A percentile compares a stretch with the other conserved stretches of the same genome.
These are phyloP conservation scores for Ogataea pini DNA, from an alignment of 805 yeast genomes.

Conservation along the genomic window DNA sequence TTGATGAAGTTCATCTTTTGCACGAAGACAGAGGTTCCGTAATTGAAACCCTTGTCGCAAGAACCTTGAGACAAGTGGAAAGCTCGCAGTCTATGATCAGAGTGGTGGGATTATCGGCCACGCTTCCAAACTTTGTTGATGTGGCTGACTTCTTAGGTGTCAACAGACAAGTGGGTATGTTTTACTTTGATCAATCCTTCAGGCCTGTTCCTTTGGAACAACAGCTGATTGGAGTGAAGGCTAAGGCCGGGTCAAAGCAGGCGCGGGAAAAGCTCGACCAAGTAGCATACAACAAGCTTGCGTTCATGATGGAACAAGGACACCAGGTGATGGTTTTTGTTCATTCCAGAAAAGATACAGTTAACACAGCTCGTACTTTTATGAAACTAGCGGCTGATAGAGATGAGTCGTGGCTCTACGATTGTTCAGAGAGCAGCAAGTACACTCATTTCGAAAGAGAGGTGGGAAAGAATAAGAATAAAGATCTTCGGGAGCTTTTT, in stretches of 20 bases:
- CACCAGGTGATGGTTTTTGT: slow-evolving; percentile 96
- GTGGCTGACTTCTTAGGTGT: slow-evolving; percentile 96
- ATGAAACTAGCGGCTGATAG: slow-evolving; percentile 65
- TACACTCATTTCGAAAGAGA: slow-evolving; percentile 59
- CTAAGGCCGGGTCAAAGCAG: slow-evolving; percentile 76
- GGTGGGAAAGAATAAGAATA: slow-evolving; percentile 67
- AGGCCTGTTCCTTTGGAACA: slow-evolving; percentile 94
- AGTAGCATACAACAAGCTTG: slow-evolving; percentile 73
- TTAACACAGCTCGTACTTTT: slow-evolving; percentile 74
- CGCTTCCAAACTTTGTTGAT: slow-evolving; percentile 86
- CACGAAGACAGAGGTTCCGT: slow-evolving; percentile 99
- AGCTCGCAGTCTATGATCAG: slow-evolving; percentile 91
- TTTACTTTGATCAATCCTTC: slow-evolving; percentile 89
- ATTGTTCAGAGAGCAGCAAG: slow-evolving; percentile 47
- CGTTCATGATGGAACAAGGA: slow-evolving; percentile 65
- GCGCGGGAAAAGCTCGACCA: slow-evolving; percentile 73
- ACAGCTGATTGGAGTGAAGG: slow-evolving; percentile 81
- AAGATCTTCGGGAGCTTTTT: slow-evolving; percentile 79
- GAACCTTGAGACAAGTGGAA: slow-evolving; percentile 94
- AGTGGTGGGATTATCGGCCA: slow-evolving; percentile 92
- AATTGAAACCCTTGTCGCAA: slow-evolving; percentile 90
- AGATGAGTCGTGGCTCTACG: slow-evolving; percentile 59
- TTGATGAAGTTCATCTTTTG: slow-evolving; percentile 94
- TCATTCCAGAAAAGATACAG: slow-evolving; percentile 92
- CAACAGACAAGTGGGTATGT: slow-evolving; percentile 87